phyloP scores from a whole-genome alignment of 2,329 filamentous ascomycete genomes.

The Calonectria crousiana region DNA sequence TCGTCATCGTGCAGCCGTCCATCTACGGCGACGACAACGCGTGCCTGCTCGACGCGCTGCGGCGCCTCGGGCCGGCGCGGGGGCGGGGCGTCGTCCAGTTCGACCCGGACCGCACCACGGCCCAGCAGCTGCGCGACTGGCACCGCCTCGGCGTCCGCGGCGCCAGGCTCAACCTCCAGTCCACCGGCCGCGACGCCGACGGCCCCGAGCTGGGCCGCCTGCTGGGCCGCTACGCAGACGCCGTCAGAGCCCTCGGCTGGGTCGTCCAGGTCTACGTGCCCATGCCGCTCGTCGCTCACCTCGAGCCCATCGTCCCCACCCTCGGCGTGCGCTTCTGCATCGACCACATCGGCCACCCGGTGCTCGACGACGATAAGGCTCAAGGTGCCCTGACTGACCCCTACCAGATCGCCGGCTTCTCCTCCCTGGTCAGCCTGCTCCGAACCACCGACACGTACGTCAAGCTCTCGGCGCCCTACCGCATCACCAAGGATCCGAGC shows the following conservation, averaged over 20 bases:
- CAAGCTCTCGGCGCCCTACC: conserved; percentile 71
- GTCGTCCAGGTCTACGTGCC: conserved; percentile 69
- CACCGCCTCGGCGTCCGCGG: conserved; percentile 69
- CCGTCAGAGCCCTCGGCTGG: conserved; percentile 65
- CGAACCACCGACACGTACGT: conserved; percentile 63
- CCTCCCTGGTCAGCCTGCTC: conserved; percentile 61
- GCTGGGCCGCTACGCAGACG: conserved; percentile 61
- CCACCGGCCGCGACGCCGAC: conserved; percentile 57
- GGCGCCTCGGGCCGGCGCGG: conserved; percentile 58
- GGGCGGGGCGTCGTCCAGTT: conserved; percentile 69
- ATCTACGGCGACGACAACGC: conserved; percentile 72
- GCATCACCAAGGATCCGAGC: conserved; percentile 59
- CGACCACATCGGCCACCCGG: conserved; percentile 70
- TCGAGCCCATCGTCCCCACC: conserved; percentile 61
- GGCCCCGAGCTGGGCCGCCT: conserved; percentile 54
- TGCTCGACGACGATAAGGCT: conserved; percentile 41
- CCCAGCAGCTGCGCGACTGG: conserved; percentile 61
- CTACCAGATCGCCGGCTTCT: conserved; percentile 41
- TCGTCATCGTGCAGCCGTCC: conserved; percentile 72
- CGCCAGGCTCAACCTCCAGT: conserved; percentile 70
- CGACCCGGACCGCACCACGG: conserved; percentile 57
- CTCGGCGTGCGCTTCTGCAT: conserved; percentile 67
- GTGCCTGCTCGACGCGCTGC: conserved; percentile 67
- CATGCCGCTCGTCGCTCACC: conserved; percentile 60
- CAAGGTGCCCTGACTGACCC: conserved; percentile 34